Base-by-base conservation (phyloP, 352 stramenopile genomes). In the Phytopythium mirpurense region DNA sequence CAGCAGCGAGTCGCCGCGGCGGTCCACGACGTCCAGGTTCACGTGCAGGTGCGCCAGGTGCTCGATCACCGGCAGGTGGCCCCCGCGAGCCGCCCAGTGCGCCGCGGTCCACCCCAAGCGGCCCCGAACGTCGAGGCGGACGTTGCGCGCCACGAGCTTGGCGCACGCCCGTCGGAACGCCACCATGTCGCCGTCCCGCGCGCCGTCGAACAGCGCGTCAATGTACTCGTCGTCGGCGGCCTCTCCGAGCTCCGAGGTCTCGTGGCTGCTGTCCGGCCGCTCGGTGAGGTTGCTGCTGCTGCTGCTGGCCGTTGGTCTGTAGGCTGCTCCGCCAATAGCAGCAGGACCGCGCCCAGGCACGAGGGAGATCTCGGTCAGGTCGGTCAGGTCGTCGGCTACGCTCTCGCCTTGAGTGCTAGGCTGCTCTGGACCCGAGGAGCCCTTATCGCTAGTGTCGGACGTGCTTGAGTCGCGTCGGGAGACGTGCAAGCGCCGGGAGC, bases 21-120 rank as follows among this genome's bases (percentile, higher is more conserved):
- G 65, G 54, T 91, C 80, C 2, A 85, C 59, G 14, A 71, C 55
- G 34, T 89, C 78, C 51, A 91, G 67, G 41, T 87, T 88, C 42
- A 78, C 73, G 38, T 75, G 63, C 16, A 65, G 46, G 9, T 61
- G 54, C 5, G 60, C 60, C 4, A 92, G 53, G 49, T 86, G 81
- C 55, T 88, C 74, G 11, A 92, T 67, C 21, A 90, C 63, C 32
- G 79, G 59, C 5, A 88, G 45, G 46, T 90, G 78, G 6, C 81
- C 81, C 14, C 88, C 65, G 15, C 77, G 72, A 8, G 78, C 78
- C 15, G 81, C 78, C 81, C 81, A 92, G 46, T 92, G 81, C 5
- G 78, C 81, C 2, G 81, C 68, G 16, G 77, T 89, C 78, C 81
- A 92, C 31, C 78, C 78, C 70, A 92, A 79, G 34, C 84, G 86